These are phyloP conservation scores for Helotiales sp. DNA, from an alignment of 2,329 filamentous ascomycete species.

Conservation along the genomic window DNA sequence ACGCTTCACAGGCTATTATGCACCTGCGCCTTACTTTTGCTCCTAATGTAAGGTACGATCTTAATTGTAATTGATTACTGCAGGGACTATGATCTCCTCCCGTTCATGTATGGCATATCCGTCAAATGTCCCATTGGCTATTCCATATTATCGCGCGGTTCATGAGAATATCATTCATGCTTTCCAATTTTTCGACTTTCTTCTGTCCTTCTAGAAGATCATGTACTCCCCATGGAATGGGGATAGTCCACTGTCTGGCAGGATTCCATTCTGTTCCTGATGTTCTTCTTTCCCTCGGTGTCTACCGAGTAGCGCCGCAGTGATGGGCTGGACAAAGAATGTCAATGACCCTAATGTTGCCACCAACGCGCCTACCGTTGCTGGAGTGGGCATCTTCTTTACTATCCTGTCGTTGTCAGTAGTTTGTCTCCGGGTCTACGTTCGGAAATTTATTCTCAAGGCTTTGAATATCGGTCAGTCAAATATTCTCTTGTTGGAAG, in stretches of 20 bases:
- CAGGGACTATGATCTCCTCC: background rate
- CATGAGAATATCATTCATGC: slow-evolving; percentile 6
- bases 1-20: background rate
- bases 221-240: background rate
- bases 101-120: background rate
- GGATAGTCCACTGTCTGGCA: background rate
- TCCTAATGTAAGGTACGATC: slow-evolving; percentile 3
- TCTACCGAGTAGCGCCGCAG: background rate
- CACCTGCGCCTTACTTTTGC: background rate
- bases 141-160: background rate
- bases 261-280: background rate
- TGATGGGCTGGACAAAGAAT: slow-evolving; percentile 12
- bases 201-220: slow-evolving; percentile 2
- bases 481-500: no score
- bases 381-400: slow-evolving; percentile 9
- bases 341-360: slow-evolving; percentile 4
- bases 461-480: slow-evolving; percentile 2
- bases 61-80: background rate
- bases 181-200: background rate
- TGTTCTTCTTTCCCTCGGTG: slow-evolving; percentile 3
- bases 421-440: slow-evolving; percentile 7
- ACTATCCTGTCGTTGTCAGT: slow-evolving; percentile 5
- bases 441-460: slow-evolving; percentile 7
- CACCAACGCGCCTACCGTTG: slow-evolving; percentile 1
- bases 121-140: slow-evolving; percentile 1